phyloP scores from a whole-genome alignment of 805 yeast species.

The Candida boleticola region DNA sequence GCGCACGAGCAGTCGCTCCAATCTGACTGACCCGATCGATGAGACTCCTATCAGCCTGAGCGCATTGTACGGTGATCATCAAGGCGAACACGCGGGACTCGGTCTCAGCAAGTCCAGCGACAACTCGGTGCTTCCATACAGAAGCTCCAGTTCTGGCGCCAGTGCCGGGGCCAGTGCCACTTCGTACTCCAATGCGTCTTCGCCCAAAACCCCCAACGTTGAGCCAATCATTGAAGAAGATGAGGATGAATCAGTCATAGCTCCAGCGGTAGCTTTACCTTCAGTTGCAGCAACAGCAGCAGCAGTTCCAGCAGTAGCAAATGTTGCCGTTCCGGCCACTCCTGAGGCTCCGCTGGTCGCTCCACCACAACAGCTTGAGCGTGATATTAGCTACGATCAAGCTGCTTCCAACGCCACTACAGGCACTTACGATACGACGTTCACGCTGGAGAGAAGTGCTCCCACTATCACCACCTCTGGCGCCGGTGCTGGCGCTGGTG shows the following conservation, averaged over 20 bases:
- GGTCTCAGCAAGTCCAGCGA: background rate
- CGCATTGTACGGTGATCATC: background rate
- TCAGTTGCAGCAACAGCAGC: background rate
- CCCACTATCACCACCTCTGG: too few species aligned
- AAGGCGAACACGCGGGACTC: too few species aligned
- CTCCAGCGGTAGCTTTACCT: background rate
- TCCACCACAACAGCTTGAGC: background rate
- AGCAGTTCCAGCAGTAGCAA: background rate
- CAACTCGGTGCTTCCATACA: background rate
- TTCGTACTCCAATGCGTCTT: background rate
- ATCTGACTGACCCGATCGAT: constrained; percentile 1
- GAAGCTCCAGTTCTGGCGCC: background rate
- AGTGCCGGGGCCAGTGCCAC: background rate
- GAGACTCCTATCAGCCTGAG: background rate
- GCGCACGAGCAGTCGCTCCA: background rate
- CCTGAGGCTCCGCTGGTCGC: background rate
- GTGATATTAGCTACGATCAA: too few species aligned
- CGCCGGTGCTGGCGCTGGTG: background rate
- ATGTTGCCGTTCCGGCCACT: background rate
- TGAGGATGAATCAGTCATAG: background rate
- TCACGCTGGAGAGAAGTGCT: too few species aligned
- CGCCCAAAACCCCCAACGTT: background rate
- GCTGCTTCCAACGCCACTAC: background rate
- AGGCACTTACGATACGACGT: background rate
- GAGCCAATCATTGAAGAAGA: constrained; percentile 1